Conservation (phyloP, 1,284 basidiomycete genomes). For the Athelia sp. region DNA sequence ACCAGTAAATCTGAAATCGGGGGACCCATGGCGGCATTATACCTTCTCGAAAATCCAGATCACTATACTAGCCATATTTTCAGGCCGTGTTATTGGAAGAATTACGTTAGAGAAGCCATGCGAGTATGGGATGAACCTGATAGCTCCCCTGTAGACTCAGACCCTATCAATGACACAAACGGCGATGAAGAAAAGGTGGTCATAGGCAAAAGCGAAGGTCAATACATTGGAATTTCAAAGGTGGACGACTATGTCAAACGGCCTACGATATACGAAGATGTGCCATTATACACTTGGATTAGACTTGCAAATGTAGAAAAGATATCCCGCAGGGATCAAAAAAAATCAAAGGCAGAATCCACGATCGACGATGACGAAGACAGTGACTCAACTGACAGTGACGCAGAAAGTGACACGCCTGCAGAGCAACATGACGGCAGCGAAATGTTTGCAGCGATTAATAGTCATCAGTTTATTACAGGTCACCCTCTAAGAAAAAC, state of each 20-base stretch:
- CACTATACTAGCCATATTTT: slow-evolving; percentile 25
- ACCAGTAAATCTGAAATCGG: slow-evolving; percentile 25
- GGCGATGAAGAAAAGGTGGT: neutral
- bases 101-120: slow-evolving; percentile 13
- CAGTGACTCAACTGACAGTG: no score
- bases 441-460: no score
- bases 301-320: slow-evolving; percentile 8
- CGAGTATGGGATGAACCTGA: neutral
- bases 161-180: no score
- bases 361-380: no score
- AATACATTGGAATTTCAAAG: neutral
- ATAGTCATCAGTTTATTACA: no score
- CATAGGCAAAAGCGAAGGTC: neutral
- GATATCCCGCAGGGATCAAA: neutral
- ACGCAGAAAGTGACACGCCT: no score
- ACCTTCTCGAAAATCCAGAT: slow-evolving; percentile 25
- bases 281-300: slow-evolving; percentile 21
- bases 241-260: slow-evolving; percentile 12
- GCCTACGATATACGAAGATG: slow-evolving; percentile 8
- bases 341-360: no score
- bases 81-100: slow-evolving; percentile 20
- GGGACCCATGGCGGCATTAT: slow-evolving; percentile 22
- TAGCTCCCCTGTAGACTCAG: no score
- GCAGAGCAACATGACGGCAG: no score
- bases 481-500: no score